Conservation (phyloP, 495 filamentous ascomycete genomes). For the Bathelium albidoporum region DNA sequence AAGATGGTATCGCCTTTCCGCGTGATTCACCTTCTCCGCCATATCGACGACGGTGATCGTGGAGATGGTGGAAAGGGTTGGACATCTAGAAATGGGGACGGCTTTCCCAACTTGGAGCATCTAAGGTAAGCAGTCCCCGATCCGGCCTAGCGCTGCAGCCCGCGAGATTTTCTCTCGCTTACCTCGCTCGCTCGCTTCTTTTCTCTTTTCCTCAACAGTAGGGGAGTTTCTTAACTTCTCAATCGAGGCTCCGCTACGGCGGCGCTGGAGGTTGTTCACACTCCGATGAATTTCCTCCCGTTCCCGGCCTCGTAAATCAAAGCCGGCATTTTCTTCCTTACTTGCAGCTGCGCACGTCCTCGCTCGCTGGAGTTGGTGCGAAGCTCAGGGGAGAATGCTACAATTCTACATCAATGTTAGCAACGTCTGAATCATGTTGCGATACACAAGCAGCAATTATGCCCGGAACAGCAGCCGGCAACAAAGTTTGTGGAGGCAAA, state of each 20-base stretch:
- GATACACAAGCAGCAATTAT: neutral
- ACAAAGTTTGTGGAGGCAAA: neutral
- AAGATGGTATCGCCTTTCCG: too few relatives aligned
- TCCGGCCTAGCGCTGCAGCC: neutral
- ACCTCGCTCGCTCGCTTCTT: constrained; percentile 2
- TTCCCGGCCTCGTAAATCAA: constrained; percentile 23
- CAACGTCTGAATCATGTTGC: neutral
- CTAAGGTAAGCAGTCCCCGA: too few relatives aligned
- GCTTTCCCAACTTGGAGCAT: neutral
- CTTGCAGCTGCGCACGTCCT: neutral
- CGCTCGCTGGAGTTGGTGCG: constrained; percentile 4
- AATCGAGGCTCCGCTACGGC: constrained; percentile 11
- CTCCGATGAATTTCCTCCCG: constrained; percentile 11
- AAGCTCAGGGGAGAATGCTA: neutral
- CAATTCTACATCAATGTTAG: neutral
- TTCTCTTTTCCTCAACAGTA: constrained; percentile 3
- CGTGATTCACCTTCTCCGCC: too few relatives aligned
- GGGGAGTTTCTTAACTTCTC: constrained; percentile 6
- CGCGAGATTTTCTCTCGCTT: constrained; percentile 9
- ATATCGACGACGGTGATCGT: neutral
- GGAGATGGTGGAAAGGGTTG: neutral
- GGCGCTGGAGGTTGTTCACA: constrained; percentile 10
- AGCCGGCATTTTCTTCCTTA: neutral
- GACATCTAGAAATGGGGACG: neutral
- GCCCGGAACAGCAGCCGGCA: neutral